Percentiles rank a stretch among this genome's conserved stretches.
Conservation (phyloP, 139 green algal species). For the Tetraselmis chui region DNA sequence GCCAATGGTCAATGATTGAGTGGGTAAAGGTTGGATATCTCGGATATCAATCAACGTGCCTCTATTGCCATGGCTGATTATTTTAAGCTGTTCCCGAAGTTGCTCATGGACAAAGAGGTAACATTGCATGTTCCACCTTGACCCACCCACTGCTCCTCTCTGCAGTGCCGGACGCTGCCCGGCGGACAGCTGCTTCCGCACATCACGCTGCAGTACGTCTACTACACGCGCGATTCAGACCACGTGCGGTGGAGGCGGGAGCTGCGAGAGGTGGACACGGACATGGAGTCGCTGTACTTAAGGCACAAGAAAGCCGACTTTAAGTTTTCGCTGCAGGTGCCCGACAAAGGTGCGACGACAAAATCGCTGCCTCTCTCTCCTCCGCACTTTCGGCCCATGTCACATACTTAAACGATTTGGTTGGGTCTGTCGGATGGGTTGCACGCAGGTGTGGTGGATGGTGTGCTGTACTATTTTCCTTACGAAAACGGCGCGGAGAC, state of each 20-base stretch:
- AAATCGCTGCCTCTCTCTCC: too few species aligned
- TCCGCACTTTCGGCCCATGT: too few species aligned
- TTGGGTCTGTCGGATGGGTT: too few species aligned
- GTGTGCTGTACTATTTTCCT: slow-evolving; percentile 72
- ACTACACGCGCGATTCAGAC: too few species aligned
- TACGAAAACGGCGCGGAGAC: slow-evolving; percentile 55
- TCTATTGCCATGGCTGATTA: too few species aligned
- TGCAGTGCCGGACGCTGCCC: slow-evolving; percentile 24
- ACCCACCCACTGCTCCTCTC: not conserved
- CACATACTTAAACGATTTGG: too few species aligned
- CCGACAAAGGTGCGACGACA: slow-evolving; percentile 33
- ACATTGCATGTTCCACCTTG: too few species aligned
- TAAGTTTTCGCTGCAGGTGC: slow-evolving; percentile 58
- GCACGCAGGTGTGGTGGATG: slow-evolving; percentile 46
- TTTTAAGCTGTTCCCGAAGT: too few species aligned
- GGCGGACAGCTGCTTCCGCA: slow-evolving; percentile 48
- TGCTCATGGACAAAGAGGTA: too few species aligned
- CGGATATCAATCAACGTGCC: too few species aligned
- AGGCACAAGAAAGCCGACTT: slow-evolving; percentile 33
- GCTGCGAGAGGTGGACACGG: slow-evolving; percentile 35
- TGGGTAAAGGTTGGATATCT: too few species aligned
- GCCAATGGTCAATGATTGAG: too few species aligned
- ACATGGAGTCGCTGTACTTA: slow-evolving; percentile 67
- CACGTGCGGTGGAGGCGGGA: slow-evolving; percentile 6
- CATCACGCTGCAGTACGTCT: slow-evolving; percentile 43